phyloP scores from a whole-genome alignment of 257 asterid genomes.

The Solanum chmielewskii region DNA sequence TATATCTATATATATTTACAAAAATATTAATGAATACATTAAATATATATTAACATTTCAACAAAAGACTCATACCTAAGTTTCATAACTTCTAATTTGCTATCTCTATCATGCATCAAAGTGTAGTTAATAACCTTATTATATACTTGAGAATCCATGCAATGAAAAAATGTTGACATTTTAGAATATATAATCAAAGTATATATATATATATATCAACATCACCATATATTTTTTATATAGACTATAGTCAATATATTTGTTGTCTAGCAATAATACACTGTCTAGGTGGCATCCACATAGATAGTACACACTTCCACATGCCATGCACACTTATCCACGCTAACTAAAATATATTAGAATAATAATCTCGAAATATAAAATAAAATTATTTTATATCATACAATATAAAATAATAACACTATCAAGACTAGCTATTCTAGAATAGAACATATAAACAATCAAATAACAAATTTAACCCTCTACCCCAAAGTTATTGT shows the following conservation, averaged over 20 bases:
- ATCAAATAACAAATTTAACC: neutral
- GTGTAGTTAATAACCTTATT: neutral
- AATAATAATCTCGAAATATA: neutral
- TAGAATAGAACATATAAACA: neutral
- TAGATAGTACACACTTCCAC: neutral
- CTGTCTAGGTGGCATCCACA: neutral
- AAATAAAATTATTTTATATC: neutral
- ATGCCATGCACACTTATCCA: neutral
- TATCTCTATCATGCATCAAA: neutral
- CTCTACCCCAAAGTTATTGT: neutral
- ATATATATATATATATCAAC: neutral
- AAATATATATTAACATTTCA: neutral
- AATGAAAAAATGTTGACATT: neutral
- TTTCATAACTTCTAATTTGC: neutral
- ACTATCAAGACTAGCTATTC: neutral
- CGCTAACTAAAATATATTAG: neutral
- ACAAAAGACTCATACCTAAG: neutral
- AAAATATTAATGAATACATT: neutral
- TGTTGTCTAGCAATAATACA: neutral
- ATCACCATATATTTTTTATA: neutral
- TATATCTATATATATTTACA: no score
- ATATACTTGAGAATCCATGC: neutral
- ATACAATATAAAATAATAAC: neutral
- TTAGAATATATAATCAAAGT: neutral
- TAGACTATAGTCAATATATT: neutral